phyloP scores from a whole-genome alignment of 768 basidiomycete species.

The Strobilomyces confusus region DNA sequence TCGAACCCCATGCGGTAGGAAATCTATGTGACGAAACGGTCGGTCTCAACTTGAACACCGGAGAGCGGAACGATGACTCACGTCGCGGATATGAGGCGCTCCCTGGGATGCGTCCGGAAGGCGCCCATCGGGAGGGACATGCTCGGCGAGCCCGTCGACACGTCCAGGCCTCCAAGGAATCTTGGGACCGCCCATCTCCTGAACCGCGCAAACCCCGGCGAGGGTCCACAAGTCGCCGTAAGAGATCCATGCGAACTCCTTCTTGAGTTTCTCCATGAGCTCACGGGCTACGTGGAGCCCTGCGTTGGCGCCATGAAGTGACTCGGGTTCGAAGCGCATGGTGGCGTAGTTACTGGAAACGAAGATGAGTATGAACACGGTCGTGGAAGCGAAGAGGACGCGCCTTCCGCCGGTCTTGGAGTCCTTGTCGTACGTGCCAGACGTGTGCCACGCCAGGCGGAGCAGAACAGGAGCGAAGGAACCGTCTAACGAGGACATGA shows the following conservation, averaged over 20 bases:
- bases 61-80: slow-evolving; percentile 29
- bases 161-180: slow-evolving; percentile 93
- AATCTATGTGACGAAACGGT: slow-evolving; percentile 34
- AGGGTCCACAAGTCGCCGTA: slow-evolving; percentile 98
- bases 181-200: slow-evolving; percentile 91
- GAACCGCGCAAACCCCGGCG: slow-evolving; percentile 85
- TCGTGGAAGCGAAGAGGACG: slow-evolving; percentile 8
- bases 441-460: slow-evolving; percentile 92
- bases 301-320: slow-evolving; percentile 78
- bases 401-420: slow-evolving; percentile 77
- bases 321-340: slow-evolving; percentile 94
- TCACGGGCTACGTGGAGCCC: slow-evolving; percentile 78
- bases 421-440: slow-evolving; percentile 87
- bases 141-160: slow-evolving; percentile 73
- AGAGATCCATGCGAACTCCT: slow-evolving; percentile 87
- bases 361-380: not conserved
- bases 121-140: slow-evolving; percentile 84
- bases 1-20: slow-evolving; percentile 87
- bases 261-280: slow-evolving; percentile 82
- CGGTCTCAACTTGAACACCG: not conserved
- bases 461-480: slow-evolving; percentile 85
- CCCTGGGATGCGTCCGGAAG: slow-evolving; percentile 86
- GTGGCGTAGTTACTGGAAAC: slow-evolving; percentile 88
- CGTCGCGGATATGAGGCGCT: slow-evolving; percentile 77
- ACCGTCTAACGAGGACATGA: slow-evolving; percentile 52